Evolutionary conservation across 768 basidiomycete species (phyloP), one percentile per base, ranked within the genome.

Genomic region (Antrodiella citrinella): DNA sequence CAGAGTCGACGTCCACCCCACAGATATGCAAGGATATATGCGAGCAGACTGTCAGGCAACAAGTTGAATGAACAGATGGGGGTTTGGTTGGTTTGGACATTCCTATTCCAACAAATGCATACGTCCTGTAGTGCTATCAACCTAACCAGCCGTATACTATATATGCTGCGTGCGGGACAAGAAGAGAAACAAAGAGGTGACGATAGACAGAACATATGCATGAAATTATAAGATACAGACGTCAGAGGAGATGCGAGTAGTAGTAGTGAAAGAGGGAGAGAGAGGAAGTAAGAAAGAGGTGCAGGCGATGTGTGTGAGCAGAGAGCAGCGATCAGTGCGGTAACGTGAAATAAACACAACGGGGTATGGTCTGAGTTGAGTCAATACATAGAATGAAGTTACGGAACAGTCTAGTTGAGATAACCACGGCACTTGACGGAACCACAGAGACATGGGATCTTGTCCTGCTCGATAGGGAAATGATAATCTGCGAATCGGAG

Each of bases 381-480:
- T 39, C 48, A 50, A 53, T 51, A 46, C 48, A 49, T 48, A 44
- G 38, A 43, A 38, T 19, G 46, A 46, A 45, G 47, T 23, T 41
- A 47, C n/a, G 40, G 54, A 24, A 54, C 49, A 51, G 54, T 77
- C 80, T 87, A 97, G 72, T 96, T 96, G 74, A 96, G 86, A 74
- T 81, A 95, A 54, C 93, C 92, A 62, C 94, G 86, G 71, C 94
- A 97, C 69, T 87, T 88, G 57, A 76, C 73, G 60, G 91, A 87
- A 59, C 94, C 86, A 62, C 91, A 95, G 22, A 93, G 74, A 73
- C 91, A 93, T 50, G 87, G 87, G 60, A 94, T 93, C 74, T 95
- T 94, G 72, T 94, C 92, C 68, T 96, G 91, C 71, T 99, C 96
- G 64, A 96, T 87, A 41, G 96, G 95, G 74, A 99, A 99, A 69